Base-by-base conservation (phyloP, 805 yeast species). In the Kluyveromyces wickerhamii region DNA sequence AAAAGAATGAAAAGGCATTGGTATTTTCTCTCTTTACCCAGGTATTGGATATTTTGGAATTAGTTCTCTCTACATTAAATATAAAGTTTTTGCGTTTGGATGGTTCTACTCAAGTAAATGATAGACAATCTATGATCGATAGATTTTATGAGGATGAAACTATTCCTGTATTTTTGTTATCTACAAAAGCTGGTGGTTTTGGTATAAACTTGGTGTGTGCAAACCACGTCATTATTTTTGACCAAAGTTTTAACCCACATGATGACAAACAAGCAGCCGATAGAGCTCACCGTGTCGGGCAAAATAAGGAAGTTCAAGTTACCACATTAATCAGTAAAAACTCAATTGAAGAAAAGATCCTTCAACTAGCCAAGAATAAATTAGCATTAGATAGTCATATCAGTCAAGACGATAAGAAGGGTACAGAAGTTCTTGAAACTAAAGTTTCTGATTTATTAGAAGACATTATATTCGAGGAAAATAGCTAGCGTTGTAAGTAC, bases 201-300 rank as follows among this genome's bases (percentile, higher is more conserved):
- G 99, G 99, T 38, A 92, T 92, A 60, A 92, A 92, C 52, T 69
- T 92, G 49, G 92, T 94, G 1, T 92, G 95, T 52, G 97, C 99
- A 6, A 89, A 86, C 54, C 76, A 79, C 41, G 98, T 92, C 2
- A 69, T 92, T 35, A 83, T 92, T 21, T 88, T 79, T 53, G 99
- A 92, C 55, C 89, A 87, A 55, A 79, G 94, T 33, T 92, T 92
- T 65, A 92, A 92, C 53, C 99, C 99, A 0, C 98, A 92, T 58
- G 98, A 92, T 57, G 99, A 92, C 54, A 82, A 82, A 53, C 99
- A 92, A 63, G 99, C 99, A 2, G 97, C 94, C 55, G 99, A 92
- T 59, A 74, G 99, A 54, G 95, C 97, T 0, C 99, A 92, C 58
- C 73, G 99, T 59, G 96, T 92, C 17, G 98, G 98, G 1, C 97